These are phyloP conservation scores for Beauveria rudraprayagi DNA, from an alignment of 2,329 filamentous ascomycete genomes.

Conservation along the genomic window DNA sequence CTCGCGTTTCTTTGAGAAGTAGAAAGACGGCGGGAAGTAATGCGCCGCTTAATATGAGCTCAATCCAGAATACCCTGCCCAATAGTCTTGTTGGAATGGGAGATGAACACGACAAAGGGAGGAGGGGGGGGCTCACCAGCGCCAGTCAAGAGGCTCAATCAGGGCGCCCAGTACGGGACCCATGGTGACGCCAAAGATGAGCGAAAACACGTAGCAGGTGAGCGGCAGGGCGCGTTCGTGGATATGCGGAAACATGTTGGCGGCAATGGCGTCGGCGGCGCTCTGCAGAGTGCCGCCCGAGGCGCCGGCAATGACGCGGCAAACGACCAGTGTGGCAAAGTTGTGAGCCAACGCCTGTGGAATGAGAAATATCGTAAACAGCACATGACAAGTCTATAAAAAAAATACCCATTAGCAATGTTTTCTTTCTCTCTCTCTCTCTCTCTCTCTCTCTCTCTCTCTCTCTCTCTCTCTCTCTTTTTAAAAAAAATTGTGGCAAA, in stretches of 20 bases:
- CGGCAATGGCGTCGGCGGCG: constrained; percentile 13
- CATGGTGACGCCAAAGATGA: constrained; percentile 13
- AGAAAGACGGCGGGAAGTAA: constrained; percentile 1
- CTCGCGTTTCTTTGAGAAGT: constrained; percentile 6
- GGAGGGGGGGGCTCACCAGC: constrained; percentile 1
- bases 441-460: too few relatives aligned
- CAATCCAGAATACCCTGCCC: constrained; percentile 12
- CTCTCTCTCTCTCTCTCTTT: too few relatives aligned
- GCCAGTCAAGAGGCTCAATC: constrained; percentile 11
- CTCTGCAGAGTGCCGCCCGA: constrained; percentile 12
- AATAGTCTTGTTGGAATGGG: background rate
- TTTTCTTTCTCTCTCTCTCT: too few relatives aligned
- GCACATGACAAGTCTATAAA: background rate
- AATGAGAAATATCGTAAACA: constrained; percentile 11
- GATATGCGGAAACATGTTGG: constrained; percentile 10
- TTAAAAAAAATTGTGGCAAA: background rate
- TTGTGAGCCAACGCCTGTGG: constrained; percentile 11
- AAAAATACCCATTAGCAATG: too few relatives aligned
- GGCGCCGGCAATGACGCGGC: constrained; percentile 11
- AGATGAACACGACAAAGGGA: background rate
- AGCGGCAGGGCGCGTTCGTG: constrained; percentile 10
- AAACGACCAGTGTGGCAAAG: constrained; percentile 15
- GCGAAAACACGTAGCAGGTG: constrained; percentile 11
- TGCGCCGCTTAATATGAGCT: constrained; percentile 11
- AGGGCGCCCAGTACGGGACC: constrained; percentile 12